Base-by-base conservation (phyloP, 169 alveolate genomes). In the Miamiensis avidus region DNA sequence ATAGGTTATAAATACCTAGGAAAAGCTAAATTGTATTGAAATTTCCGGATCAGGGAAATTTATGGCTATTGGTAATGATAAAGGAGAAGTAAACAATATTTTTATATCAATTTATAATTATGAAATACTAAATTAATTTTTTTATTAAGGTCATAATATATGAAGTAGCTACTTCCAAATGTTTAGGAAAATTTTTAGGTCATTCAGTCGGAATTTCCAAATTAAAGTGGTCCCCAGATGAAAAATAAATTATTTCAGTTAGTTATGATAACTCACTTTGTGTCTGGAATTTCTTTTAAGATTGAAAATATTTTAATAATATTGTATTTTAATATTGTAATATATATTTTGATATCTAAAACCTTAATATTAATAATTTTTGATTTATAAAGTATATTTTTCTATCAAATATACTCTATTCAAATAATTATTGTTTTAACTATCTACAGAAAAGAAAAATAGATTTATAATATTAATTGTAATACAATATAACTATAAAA, bases 151-250 rank as follows among this genome's bases (percentile, higher is more conserved):
- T 85, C n/a, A 28, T 85, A 28, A 29, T 94, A 78, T 83, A 91
- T 89, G 85, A 33, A 78, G 34, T 91, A 74, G 34, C 89, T 87
- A 78, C 76, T 92, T 27, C 86, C 30, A 87, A 91, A 78, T 83
- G 89, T 27, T 33, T 94, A 1, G 92, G 95, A 0, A 94, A 93
- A 84, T 93, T 92, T 27, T 84, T 91, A 74, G 98, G 96, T 26
- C 98, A 96, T 82, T 93, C 97, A 15, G 91, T 94, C n/a, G 94
- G 92, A 34, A 88, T 96, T 76, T 92, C 94, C 26, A 92, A 92
- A 34, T 86, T 96, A 64, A 94, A 91, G 78, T 96, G 98, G 98
- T 87, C 95, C 81, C 97, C 96, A 30, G 98, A 96, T 86, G 95
- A 95, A 75, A 94, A 95, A 84, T 93, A 96, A 83, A 89, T 96